A percentile compares a stretch with the other conserved stretches of the same genome.
phyloP scores from a whole-genome alignment of 2,329 filamentous ascomycete species.

The Colletotrichum sp. region DNA sequence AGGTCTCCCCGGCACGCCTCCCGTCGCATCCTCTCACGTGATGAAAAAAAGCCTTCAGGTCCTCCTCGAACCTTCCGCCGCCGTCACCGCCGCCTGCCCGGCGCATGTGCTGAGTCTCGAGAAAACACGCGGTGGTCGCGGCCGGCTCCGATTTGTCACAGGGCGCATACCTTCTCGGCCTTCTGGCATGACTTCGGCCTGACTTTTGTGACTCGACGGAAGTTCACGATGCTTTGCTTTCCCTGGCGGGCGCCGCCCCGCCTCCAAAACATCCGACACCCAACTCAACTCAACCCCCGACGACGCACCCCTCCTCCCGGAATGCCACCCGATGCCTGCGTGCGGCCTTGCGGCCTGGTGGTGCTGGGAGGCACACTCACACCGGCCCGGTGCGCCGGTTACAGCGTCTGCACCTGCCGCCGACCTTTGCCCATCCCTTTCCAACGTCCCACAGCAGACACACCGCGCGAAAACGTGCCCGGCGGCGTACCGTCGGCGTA shows the following conservation, averaged over 20 bases:
- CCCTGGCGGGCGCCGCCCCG: background rate
- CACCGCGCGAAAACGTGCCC: background rate
- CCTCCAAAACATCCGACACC: background rate
- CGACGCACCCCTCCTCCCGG: background rate
- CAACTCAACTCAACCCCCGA: background rate
- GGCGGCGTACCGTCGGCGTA: background rate
- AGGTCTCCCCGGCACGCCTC: background rate
- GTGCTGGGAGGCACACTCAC: no score
- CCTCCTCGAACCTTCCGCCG: background rate
- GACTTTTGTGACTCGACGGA: background rate
- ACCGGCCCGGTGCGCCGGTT: background rate
- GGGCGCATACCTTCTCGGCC: background rate
- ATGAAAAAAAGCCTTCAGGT: background rate
- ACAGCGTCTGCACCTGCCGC: background rate
- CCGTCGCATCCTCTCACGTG: background rate
- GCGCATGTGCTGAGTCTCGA: background rate
- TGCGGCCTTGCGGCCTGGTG: background rate
- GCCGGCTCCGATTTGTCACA: background rate
- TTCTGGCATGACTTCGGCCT: conserved; percentile 3
- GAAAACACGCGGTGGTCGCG: background rate
- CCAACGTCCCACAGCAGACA: background rate
- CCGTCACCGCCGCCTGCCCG: background rate
- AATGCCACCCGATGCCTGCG: background rate
- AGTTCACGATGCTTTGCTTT: background rate
- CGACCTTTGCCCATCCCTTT: background rate